Conservation (phyloP, 2,329 filamentous ascomycete species). For the Dactylellina leptospora region DNA sequence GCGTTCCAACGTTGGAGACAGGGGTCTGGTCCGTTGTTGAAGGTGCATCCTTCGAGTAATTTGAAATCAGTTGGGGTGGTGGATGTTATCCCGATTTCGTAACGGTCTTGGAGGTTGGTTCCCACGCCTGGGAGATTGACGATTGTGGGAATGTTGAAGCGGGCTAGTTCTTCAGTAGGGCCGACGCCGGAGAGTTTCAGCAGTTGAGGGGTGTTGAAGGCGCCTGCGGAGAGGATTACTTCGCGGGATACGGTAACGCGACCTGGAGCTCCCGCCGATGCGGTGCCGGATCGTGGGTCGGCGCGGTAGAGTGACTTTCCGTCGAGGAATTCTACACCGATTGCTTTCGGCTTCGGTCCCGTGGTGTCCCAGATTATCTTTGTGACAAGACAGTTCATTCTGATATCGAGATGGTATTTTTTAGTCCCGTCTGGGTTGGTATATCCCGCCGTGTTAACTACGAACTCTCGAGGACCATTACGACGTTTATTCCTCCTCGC, state of each 20-base stretch:
- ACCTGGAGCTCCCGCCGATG: constrained; percentile 50
- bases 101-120: constrained; percentile 71
- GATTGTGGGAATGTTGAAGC: constrained; percentile 60
- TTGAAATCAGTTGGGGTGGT: constrained; percentile 62
- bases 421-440: constrained; percentile 54
- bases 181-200: constrained; percentile 56
- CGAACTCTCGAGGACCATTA: constrained; percentile 55
- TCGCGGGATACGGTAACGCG: constrained; percentile 29
- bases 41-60: constrained; percentile 60
- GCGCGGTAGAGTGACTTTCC: constrained; percentile 62
- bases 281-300: constrained; percentile 60
- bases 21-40: constrained; percentile 58
- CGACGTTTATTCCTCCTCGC: constrained; percentile 52
- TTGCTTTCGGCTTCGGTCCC: constrained; percentile 59
- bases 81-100: constrained; percentile 66
- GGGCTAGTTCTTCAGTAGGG: constrained; percentile 35
- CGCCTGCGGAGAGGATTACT: constrained; percentile 55
- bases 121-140: constrained; percentile 71
- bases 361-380: constrained; percentile 60
- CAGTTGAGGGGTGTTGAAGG: constrained; percentile 54
- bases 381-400: constrained; percentile 59
- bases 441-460: constrained; percentile 58
- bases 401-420: constrained; percentile 40
- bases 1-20: constrained; percentile 59
- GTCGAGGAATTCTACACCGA: constrained; percentile 62